phyloP scores from a whole-genome alignment of 169 alveolate genomes.

The Eimeria tenella region DNA sequence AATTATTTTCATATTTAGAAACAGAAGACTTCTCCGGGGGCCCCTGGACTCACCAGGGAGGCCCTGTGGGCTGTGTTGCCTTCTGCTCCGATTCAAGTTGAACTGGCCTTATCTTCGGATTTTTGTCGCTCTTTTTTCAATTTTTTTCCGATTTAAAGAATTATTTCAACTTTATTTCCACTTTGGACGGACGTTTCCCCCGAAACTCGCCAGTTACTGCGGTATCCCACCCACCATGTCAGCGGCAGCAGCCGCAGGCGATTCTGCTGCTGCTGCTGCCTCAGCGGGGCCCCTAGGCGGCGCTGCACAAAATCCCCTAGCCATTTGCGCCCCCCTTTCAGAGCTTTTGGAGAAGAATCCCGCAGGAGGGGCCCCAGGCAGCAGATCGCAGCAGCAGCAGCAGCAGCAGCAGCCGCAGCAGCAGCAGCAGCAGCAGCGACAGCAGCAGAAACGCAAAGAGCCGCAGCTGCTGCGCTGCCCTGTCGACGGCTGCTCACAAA shows the following conservation, averaged over 20 bases:
- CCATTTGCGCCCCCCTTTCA: too few species aligned
- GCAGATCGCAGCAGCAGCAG: slow-evolving; percentile 11
- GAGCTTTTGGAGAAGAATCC: too few species aligned
- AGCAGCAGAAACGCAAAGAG: neutral
- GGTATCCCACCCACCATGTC: neutral
- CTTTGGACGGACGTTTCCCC: neutral
- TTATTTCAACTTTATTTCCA: too few species aligned
- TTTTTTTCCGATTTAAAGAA: too few species aligned
- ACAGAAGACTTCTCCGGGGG: too few species aligned
- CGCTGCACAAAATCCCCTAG: too few species aligned
- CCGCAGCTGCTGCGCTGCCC: slow-evolving; percentile 10
- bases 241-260: neutral
- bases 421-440: neutral
- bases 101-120: neutral
- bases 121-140: too few species aligned
- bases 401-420: neutral
- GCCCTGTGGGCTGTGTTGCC: neutral
- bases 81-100: too few species aligned
- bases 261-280: neutral
- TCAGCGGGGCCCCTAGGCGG: too few species aligned
- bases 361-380: neutral
- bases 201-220: neutral
- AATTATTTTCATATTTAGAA: too few species aligned
- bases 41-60: too few species aligned
- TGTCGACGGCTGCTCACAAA: slow-evolving; percentile 20